Percentiles rank a stretch among this genome's conserved stretches.
Conservation (phyloP, 1,139 yeast genomes). For the Sugiyamaella novakii region DNA sequence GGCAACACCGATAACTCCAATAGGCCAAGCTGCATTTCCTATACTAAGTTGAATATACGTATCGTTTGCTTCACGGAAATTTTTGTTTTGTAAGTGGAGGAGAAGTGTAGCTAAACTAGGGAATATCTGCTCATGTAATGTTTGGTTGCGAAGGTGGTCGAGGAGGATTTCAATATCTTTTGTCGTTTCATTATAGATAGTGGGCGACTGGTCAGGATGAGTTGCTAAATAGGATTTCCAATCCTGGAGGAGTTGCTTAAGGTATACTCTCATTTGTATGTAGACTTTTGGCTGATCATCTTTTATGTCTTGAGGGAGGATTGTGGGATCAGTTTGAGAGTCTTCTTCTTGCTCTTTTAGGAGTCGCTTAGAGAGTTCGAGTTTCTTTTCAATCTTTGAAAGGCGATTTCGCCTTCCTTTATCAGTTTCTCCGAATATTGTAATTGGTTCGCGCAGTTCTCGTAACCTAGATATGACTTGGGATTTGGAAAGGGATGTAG, state of each 20-base stretch:
- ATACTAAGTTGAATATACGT: constrained; percentile 75
- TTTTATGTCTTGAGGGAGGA: constrained; percentile 46
- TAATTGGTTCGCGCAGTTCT: constrained; percentile 46
- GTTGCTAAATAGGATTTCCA: constrained; percentile 48
- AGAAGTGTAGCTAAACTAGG: constrained; percentile 63
- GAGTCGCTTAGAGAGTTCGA: constrained; percentile 33
- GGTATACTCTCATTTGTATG: constrained; percentile 51
- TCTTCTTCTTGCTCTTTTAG: constrained; percentile 35
- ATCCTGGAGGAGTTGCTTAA: constrained; percentile 49
- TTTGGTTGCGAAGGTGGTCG: constrained; percentile 55
- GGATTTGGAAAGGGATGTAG: constrained; percentile 31
- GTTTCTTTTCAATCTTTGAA: constrained; percentile 30
- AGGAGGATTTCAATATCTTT: constrained; percentile 61
- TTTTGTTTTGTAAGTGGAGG: constrained; percentile 57
- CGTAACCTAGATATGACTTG: constrained; percentile 51
- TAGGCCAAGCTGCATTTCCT: constrained; percentile 93
- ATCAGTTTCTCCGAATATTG: constrained; percentile 52
- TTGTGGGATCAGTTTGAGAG: constrained; percentile 34
- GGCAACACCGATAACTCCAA: constrained; percentile 78
- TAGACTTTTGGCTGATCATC: constrained; percentile 43
- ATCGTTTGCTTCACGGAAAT: constrained; percentile 63
- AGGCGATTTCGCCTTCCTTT: constrained; percentile 31
- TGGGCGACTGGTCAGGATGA: constrained; percentile 25
- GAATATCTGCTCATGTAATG: constrained; percentile 50
- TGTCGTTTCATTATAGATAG: constrained; percentile 57